Conservation (phyloP, 148 eudicot genomes). For the Polygonum aviculare region DNA sequence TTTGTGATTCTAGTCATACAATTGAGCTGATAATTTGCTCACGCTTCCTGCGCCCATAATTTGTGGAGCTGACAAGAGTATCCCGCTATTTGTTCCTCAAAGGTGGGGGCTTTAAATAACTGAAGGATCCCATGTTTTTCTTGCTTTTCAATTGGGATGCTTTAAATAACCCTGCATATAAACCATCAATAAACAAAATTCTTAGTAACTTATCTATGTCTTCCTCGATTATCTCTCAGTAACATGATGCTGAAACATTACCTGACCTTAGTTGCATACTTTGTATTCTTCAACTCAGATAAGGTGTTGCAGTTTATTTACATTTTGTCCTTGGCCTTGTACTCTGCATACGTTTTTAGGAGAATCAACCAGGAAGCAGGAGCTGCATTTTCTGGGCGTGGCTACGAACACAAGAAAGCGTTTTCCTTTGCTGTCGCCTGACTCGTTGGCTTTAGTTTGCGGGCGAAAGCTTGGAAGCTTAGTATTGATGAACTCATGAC, state of each 20-base stretch:
- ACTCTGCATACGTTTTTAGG: not conserved
- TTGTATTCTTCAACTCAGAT: not conserved
- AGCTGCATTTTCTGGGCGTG: not conserved
- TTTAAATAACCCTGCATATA: not conserved
- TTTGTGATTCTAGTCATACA: not conserved
- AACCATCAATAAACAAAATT: not conserved
- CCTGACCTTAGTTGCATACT: slow-evolving; percentile 6
- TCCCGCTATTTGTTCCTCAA: not conserved
- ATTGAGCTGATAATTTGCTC: slow-evolving; percentile 6
- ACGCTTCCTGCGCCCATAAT: slow-evolving; percentile 6
- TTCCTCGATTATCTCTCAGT: not conserved
- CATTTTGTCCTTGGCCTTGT: not conserved
- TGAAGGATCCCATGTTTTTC: slow-evolving; percentile 5
- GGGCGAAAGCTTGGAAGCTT: not conserved
- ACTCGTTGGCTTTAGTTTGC: not conserved
- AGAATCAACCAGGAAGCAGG: not conserved
- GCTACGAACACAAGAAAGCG: not conserved
- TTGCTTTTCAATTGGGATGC: not conserved
- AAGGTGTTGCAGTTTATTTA: not conserved
- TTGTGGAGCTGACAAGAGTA: not conserved
- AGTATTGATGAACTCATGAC: not conserved
- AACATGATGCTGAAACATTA: not conserved
- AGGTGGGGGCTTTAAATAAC: not conserved
- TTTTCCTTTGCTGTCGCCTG: not conserved
- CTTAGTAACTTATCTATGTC: not conserved